Evolutionary conservation across 768 basidiomycete species (phyloP).

Genomic region (Collybia nuda): DNA sequence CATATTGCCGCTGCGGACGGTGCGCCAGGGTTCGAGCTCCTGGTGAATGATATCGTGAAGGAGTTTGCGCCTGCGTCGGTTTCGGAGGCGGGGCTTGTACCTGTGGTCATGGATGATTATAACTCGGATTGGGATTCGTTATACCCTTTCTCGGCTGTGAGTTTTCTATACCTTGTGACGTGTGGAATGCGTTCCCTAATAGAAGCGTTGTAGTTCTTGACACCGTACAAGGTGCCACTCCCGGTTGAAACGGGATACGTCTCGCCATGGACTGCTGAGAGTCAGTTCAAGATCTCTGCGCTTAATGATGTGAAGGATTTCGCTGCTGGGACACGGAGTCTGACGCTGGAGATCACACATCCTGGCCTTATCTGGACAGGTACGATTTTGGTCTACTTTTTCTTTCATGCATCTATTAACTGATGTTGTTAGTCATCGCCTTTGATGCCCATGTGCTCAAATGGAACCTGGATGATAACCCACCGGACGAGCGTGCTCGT

Average conservation of each 20-base stretch:
- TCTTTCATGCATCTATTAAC: background rate
- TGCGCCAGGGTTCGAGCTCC: slow-evolving; percentile 67
- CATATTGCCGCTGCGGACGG: slow-evolving; percentile 84
- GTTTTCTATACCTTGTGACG: slow-evolving; percentile 18
- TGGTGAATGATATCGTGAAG: slow-evolving; percentile 61
- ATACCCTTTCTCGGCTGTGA: slow-evolving; percentile 76
- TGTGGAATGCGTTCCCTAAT: slow-evolving; percentile 7
- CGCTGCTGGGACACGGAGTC: slow-evolving; percentile 59
- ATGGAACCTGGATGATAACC: slow-evolving; percentile 82
- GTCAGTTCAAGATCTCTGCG: slow-evolving; percentile 54
- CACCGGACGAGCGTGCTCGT: slow-evolving; percentile 70
- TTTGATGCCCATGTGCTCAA: slow-evolving; percentile 88
- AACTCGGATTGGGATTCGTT: slow-evolving; percentile 89
- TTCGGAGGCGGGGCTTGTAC: slow-evolving; percentile 32
- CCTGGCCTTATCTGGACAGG: slow-evolving; percentile 88
- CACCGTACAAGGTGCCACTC: slow-evolving; percentile 77
- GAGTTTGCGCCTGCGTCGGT: slow-evolving; percentile 52
- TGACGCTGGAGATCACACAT: slow-evolving; percentile 72
- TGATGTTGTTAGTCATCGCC: slow-evolving; percentile 71
- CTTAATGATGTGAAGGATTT: slow-evolving; percentile 56
- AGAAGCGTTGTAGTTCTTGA: slow-evolving; percentile 81
- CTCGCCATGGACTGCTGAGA: slow-evolving; percentile 47
- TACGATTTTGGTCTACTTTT: slow-evolving; percentile 16
- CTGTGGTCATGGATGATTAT: slow-evolving; percentile 67
- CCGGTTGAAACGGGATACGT: slow-evolving; percentile 45